Conservation (phyloP, 805 yeast species). For the Yamadazyma insecticola region DNA sequence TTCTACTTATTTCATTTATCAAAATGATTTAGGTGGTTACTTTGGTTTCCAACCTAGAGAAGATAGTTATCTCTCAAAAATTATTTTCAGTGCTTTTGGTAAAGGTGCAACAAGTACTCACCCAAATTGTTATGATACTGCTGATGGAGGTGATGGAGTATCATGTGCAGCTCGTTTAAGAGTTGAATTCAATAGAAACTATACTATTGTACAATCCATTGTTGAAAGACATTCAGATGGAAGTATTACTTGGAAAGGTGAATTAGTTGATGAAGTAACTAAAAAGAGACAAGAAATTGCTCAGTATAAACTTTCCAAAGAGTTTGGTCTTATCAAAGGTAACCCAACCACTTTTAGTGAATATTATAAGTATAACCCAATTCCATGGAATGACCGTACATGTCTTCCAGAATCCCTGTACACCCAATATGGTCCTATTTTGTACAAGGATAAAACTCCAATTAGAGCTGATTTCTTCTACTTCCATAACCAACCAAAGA, state of each 20-base stretch:
- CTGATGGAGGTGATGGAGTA: conserved; percentile 10
- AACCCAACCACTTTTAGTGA: conserved; percentile 4
- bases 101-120: conserved; percentile 3
- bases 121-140: conserved; percentile 6
- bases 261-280: conserved; percentile 7
- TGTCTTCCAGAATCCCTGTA: conserved; percentile 6
- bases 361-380: no score
- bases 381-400: neutral
- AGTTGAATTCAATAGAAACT: conserved; percentile 9
- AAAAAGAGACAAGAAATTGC: conserved; percentile 4
- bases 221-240: neutral
- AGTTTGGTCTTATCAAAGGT: conserved; percentile 3
- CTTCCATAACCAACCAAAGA: no score
- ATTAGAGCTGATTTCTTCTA: no score
- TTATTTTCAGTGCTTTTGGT: conserved; percentile 11
- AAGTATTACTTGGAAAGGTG: conserved; percentile 12
- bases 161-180: conserved; percentile 7
- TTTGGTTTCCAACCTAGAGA: conserved; percentile 11
- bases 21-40: conserved; percentile 6
- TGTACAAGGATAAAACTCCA: conserved; percentile 1
- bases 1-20: conserved; percentile 6
- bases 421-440: conserved; percentile 6
- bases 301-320: conserved; percentile 5
- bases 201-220: conserved; percentile 6
- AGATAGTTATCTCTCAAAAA: conserved; percentile 4